Evolutionary conservation across 768 basidiomycete species (phyloP).

Genomic region (Saitozyma podzolica): DNA sequence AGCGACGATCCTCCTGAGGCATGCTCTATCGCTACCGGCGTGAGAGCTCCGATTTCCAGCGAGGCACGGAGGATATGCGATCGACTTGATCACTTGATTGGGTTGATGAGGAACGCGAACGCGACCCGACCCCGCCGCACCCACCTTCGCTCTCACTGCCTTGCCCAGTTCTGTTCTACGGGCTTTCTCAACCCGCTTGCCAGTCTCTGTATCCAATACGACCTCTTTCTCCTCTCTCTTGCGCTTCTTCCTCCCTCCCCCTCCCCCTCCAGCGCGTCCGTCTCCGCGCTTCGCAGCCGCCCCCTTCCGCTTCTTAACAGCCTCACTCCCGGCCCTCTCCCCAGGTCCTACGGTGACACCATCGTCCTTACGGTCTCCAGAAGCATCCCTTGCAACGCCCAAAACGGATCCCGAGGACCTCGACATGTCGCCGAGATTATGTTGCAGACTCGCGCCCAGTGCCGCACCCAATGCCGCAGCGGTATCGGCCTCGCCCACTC

Average conservation of each 20-base stretch:
- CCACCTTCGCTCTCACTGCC: conserved; percentile 21
- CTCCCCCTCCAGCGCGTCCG: conserved; percentile 1
- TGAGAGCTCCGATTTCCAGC: conserved; percentile 1
- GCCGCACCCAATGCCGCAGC: too few relatives aligned
- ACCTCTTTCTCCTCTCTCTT: background rate
- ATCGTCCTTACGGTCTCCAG: background rate
- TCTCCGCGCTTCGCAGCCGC: conserved; percentile 2
- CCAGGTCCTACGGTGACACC: background rate
- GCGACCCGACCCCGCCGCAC: background rate
- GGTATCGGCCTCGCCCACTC: too few relatives aligned
- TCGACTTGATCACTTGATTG: too few relatives aligned
- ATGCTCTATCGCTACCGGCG: conserved; percentile 14
- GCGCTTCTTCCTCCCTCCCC: conserved; percentile 1
- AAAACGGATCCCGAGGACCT: background rate
- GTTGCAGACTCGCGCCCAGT: background rate
- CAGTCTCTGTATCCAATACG: conserved; percentile 21
- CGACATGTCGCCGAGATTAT: background rate
- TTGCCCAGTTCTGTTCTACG: conserved; percentile 24
- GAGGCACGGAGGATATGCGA: background rate
- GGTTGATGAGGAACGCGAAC: too few relatives aligned
- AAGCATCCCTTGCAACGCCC: background rate
- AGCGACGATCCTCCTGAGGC: conserved; percentile 12
- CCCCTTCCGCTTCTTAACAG: background rate
- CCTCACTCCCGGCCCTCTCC: background rate
- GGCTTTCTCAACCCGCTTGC: conserved; percentile 33